Evolutionary conservation across 164 flowering plant genomes (phyloP).

Genomic region (Dillenia suffruticosa): DNA sequence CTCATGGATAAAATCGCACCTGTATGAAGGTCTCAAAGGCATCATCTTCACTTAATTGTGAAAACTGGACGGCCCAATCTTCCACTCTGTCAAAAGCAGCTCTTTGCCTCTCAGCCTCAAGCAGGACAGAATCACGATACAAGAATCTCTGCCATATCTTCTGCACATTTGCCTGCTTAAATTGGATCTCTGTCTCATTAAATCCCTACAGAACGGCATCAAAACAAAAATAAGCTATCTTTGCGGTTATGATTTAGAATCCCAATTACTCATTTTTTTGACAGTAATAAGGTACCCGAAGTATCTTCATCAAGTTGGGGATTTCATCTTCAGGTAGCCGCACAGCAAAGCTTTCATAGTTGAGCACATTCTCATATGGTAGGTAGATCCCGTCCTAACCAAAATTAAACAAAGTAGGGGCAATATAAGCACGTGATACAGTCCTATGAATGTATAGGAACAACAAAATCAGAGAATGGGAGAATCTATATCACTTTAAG

Average conservation of each 20-base stretch:
- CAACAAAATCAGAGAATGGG: too few species aligned
- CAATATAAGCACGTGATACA: too few species aligned
- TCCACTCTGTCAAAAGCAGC: conserved; percentile 38
- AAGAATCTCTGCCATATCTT: conserved; percentile 87
- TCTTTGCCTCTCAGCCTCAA: conserved; percentile 87
- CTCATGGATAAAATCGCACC: conserved; percentile 31
- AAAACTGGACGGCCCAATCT: conserved; percentile 72
- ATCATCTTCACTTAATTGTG: conserved; percentile 66
- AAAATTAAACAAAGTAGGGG: too few species aligned
- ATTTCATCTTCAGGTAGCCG: conserved; percentile 87
- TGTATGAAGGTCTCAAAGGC: conserved; percentile 80
- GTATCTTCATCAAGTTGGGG: conserved; percentile 70
- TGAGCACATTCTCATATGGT: conserved; percentile 90
- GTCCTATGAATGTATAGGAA: too few species aligned
- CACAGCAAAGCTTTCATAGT: conserved; percentile 89
- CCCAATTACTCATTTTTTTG: not conserved
- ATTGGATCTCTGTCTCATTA: conserved; percentile 71
- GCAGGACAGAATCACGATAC: conserved; percentile 78
- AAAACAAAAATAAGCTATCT: not conserved
- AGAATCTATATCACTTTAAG: too few species aligned
- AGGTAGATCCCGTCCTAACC: conserved; percentile 86
- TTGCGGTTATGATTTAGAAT: not conserved
- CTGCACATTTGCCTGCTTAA: conserved; percentile 73
- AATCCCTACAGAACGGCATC: conserved; percentile 38
- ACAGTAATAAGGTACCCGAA: conserved; percentile 49